Evolutionary conservation across 208 protist genomes (phyloP).

Genomic region (Naegleria lovaniensis): DNA sequence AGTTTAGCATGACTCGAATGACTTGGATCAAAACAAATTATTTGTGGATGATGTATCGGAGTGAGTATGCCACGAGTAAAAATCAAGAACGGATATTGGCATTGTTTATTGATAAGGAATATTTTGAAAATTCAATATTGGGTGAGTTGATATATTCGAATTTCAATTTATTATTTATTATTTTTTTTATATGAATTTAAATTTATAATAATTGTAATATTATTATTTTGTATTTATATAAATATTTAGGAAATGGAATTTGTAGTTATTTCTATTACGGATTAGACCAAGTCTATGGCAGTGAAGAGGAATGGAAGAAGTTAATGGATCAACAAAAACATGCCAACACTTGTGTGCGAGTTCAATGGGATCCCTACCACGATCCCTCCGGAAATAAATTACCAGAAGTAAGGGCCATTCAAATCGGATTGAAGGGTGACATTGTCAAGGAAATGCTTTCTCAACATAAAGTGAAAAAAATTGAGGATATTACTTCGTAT

Average conservation of each 20-base stretch:
- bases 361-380: constrained; percentile 24
- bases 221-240: background rate
- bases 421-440: background rate
- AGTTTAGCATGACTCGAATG: background rate
- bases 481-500: constrained; percentile 5
- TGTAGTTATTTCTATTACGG: background rate
- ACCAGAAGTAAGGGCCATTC: background rate
- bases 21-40: constrained; percentile 26
- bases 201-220: background rate
- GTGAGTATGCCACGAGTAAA: background rate
- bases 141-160: background rate
- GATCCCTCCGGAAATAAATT: background rate
- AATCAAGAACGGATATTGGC: constrained; percentile 16
- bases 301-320: too few relatives aligned
- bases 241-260: background rate
- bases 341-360: background rate
- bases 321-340: background rate
- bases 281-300: background rate
- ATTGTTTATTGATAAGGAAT: background rate
- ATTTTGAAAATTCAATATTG: constrained; percentile 15
- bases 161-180: too few relatives aligned
- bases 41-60: constrained; percentile 27
- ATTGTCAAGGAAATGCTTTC: background rate
- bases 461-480: background rate
- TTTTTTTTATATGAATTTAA: background rate